Percentiles rank a stretch among this genome's conserved stretches.
These are phyloP conservation scores for Cladorrhinum sp. DNA, from an alignment of 2,329 filamentous ascomycete species.

Conservation along the genomic window DNA sequence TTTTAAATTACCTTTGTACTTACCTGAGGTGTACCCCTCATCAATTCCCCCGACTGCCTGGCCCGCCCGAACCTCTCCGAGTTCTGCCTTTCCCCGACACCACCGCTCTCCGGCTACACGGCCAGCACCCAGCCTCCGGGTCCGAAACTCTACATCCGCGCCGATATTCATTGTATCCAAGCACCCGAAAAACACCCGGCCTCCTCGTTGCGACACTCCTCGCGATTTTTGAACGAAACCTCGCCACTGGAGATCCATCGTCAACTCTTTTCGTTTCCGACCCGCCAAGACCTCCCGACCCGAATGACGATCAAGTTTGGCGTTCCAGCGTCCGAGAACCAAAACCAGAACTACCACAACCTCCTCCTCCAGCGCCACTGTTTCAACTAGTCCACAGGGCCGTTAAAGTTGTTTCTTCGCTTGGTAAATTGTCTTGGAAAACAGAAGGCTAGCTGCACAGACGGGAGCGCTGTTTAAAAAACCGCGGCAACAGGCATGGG, in stretches of 20 bases:
- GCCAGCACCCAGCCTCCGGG: background rate
- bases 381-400: constrained; percentile 9
- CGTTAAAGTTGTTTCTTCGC: background rate
- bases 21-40: background rate
- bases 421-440: background rate
- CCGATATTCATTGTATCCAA: background rate
- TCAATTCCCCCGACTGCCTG: background rate
- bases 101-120: constrained; percentile 1
- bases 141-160: background rate
- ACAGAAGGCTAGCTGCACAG: background rate
- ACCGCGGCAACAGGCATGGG: constrained; percentile 59
- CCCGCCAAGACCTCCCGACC: constrained; percentile 11
- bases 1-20: background rate
- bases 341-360: background rate
- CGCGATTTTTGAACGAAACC: background rate
- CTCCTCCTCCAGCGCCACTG: background rate
- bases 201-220: background rate
- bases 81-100: constrained; percentile 2
- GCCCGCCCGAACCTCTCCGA: constrained; percentile 1
- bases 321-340: constrained; percentile 16
- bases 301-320: constrained; percentile 24
- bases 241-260: background rate
- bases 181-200: background rate
- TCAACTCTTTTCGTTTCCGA: background rate
- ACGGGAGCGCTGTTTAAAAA: background rate